Conservation (phyloP, 305 asterid species). For the Fraxinus angustifolia region DNA sequence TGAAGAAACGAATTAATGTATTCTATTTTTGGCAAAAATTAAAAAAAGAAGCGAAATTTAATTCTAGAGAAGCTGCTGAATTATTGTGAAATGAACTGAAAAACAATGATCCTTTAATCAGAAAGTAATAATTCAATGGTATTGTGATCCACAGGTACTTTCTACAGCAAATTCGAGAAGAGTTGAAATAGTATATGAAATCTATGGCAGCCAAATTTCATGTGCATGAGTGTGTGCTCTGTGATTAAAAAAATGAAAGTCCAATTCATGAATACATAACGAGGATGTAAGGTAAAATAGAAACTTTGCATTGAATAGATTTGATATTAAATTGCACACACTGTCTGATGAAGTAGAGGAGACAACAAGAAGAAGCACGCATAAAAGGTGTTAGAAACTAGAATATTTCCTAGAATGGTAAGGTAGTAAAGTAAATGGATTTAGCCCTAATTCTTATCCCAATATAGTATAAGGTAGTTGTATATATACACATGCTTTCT, state of each 20-base stretch:
- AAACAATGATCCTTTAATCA: conserved; percentile 23
- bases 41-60: conserved; percentile 36
- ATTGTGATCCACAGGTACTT: conserved; percentile 26
- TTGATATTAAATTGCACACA: not conserved
- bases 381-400: too few relatives aligned
- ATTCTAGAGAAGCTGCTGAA: conserved; percentile 54
- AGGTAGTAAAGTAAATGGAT: too few relatives aligned
- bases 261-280: not conserved
- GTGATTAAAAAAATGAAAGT: not conserved
- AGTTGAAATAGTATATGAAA: not conserved
- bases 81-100: conserved; percentile 42
- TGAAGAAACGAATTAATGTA: not conserved
- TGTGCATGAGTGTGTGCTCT: not conserved
- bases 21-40: conserved; percentile 34
- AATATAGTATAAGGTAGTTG: too few relatives aligned
- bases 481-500: too few relatives aligned
- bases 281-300: not conserved
- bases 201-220: not conserved
- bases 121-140: conserved; percentile 35
- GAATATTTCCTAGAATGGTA: too few relatives aligned
- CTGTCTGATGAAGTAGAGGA: not conserved
- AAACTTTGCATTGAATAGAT: not conserved
- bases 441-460: too few relatives aligned
- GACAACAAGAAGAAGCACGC: not conserved
- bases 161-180: not conserved